These are phyloP conservation scores for Phytophthora pluvialis DNA, from an alignment of 352 stramenopile species.

Conservation along the genomic window DNA sequence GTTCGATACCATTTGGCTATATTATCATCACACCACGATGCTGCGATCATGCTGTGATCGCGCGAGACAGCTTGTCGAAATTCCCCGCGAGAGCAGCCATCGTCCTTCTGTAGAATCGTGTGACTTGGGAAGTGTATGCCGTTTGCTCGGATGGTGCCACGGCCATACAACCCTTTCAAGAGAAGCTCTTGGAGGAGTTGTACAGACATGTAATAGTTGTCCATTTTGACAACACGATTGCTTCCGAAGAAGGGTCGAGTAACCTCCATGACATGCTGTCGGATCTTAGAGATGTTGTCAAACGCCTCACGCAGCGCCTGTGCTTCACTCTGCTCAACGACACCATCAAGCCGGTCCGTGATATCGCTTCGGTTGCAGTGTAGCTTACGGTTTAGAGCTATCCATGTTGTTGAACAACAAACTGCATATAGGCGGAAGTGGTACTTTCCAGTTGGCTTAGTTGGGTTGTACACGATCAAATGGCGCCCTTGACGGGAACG, in stretches of 20 bases:
- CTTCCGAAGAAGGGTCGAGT: no score
- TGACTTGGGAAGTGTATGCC: background rate
- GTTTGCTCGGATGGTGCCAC: constrained; percentile 1
- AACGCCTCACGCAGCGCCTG: background rate
- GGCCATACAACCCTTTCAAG: background rate
- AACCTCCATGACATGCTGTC: no score
- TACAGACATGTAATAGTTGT: constrained; percentile 4
- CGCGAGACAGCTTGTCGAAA: background rate
- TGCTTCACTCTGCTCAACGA: background rate
- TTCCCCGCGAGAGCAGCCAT: background rate
- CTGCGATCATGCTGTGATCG: background rate
- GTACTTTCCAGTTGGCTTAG: background rate
- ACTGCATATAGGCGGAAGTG: background rate
- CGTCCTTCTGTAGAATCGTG: background rate
- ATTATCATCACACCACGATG: background rate
- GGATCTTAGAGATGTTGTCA: background rate
- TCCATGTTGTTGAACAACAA: constrained; percentile 4
- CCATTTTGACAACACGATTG: no score
- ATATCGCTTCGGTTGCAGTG: background rate
- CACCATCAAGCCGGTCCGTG: background rate
- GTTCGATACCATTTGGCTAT: background rate
- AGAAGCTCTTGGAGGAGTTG: background rate
- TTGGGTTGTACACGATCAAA: background rate
- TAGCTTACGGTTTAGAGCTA: no score
- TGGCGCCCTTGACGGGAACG: background rate